Evolutionary conservation across 805 yeast genomes (phyloP), one percentile per base, ranked within the genome.

Genomic region (Kuraishia borneana): DNA sequence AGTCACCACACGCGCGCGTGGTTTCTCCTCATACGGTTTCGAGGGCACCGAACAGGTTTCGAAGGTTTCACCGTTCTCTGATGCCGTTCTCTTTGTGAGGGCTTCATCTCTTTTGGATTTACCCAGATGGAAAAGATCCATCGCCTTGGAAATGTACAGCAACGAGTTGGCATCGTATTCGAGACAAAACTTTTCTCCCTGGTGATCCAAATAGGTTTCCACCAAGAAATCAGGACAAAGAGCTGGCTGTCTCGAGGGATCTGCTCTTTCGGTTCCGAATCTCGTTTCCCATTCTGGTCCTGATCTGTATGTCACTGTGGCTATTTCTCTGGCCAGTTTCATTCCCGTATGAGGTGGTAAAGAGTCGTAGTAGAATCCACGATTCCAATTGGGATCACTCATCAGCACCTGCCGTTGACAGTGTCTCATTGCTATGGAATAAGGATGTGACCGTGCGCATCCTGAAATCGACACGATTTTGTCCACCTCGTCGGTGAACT

Each of bases 211-310:
- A 46, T 88, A 88, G 1, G 95, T 88, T 54, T 88, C 96, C 32
- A 88, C 88, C 39, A 87, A 58, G 52, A 85, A 88, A 50, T 88
- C 96, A 0, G 96, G 95, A 54, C 96, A 88, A 21, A 88, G 61
- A 0, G 95, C 95, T 3, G 96, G 95, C 10, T 80, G 71, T 40
- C 64, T 65, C 1, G 74, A 60, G 14, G 85, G 89, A 50, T 84
- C 87, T 0, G 94, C 80, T 39, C 96, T 65, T 45, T 81, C 84
- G 36, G 94, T 73, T 3, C 95, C 95, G 53, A 88, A 88, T 39
- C 96, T 62, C 40, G 76, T 73, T 54, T 88, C 96, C 96, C 96
- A 88, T 56, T 88, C 96, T 2, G 96, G 96, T 2, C 96, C 96
- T 1, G 95, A 83, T 44, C 96, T 66, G 54, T 88, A 88, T 0